These are phyloP conservation scores for Xylariaceae sp. DNA, from an alignment of 2,329 filamentous ascomycete species.

Conservation along the genomic window DNA sequence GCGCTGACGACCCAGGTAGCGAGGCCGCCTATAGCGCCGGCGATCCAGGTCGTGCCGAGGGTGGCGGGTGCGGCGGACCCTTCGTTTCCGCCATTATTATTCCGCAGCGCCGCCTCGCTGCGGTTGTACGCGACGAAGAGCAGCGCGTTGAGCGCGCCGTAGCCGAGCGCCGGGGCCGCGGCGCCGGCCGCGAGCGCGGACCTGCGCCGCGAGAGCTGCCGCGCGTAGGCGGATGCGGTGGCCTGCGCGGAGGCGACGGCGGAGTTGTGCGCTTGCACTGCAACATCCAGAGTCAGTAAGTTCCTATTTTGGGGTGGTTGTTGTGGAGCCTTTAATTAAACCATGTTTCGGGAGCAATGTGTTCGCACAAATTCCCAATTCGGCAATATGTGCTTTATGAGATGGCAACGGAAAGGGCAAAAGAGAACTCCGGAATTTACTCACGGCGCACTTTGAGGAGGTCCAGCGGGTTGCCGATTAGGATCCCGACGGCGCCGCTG, in stretches of 20 bases:
- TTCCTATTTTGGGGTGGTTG: too few species aligned
- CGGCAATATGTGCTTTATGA: too few species aligned
- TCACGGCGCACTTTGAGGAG: slow-evolving; percentile 67
- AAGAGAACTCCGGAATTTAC: too few species aligned
- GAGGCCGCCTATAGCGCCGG: slow-evolving; percentile 79
- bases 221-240: slow-evolving; percentile 30
- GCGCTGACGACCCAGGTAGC: slow-evolving; percentile 85
- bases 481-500: slow-evolving; percentile 81
- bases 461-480: slow-evolving; percentile 87
- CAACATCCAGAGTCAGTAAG: too few species aligned
- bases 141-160: slow-evolving; percentile 87
- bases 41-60: slow-evolving; percentile 72
- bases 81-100: too few species aligned
- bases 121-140: slow-evolving; percentile 92
- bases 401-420: too few species aligned
- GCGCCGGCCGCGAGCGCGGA: slow-evolving; percentile 62
- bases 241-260: slow-evolving; percentile 14
- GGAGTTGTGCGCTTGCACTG: too few species aligned
- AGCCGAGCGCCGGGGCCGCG: slow-evolving; percentile 83
- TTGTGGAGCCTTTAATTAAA: too few species aligned
- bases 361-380: too few species aligned
- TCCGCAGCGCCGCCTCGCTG: slow-evolving; percentile 68
- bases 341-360: too few species aligned
- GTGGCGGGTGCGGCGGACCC: slow-evolving; percentile 44
- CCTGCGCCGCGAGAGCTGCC: slow-evolving; percentile 39